These are phyloP conservation scores for Colletotrichum tropicale DNA, from an alignment of 2,329 filamentous ascomycete genomes.

Conservation along the genomic window DNA sequence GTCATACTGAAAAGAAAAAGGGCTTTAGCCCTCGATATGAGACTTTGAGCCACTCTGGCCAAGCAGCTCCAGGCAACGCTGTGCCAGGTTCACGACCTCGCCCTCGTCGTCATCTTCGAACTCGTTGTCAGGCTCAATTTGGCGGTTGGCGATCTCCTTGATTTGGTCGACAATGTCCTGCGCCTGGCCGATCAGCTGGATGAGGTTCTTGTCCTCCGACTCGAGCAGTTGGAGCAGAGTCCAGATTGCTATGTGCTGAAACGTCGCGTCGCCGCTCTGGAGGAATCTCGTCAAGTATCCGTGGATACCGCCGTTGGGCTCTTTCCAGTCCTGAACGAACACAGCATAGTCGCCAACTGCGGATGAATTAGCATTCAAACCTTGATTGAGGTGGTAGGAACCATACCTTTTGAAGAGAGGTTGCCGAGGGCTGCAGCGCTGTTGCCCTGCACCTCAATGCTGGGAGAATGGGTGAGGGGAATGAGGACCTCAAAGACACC, in stretches of 20 bases:
- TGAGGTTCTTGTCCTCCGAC: slow-evolving; percentile 89
- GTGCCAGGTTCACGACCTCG: slow-evolving; percentile 89
- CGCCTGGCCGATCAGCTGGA: slow-evolving; percentile 85
- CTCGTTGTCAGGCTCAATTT: slow-evolving; percentile 85
- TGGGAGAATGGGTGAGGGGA: slow-evolving; percentile 90
- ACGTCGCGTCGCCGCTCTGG: slow-evolving; percentile 92
- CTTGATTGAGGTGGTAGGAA: background rate
- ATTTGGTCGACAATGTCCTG: slow-evolving; percentile 94
- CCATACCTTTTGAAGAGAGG: slow-evolving; percentile 90
- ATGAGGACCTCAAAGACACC: slow-evolving; percentile 97
- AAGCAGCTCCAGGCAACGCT: slow-evolving; percentile 86
- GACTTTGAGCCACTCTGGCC: slow-evolving; percentile 78
- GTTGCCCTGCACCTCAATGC: slow-evolving; percentile 98
- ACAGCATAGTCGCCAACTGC: slow-evolving; percentile 95
- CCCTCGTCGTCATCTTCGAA: slow-evolving; percentile 89
- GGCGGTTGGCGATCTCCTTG: slow-evolving; percentile 86
- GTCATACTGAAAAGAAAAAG: background rate
- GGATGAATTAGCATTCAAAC: slow-evolving; percentile 11
- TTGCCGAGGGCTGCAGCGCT: slow-evolving; percentile 96
- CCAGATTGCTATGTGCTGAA: slow-evolving; percentile 99
- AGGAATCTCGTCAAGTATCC: slow-evolving; percentile 94
- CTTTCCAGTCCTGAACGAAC: slow-evolving; percentile 92
- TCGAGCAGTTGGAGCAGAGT: slow-evolving; percentile 94
- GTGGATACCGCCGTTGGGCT: slow-evolving; percentile 92
- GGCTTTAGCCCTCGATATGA: slow-evolving; percentile 76